Evolutionary conservation across 805 yeast species (phyloP).

Genomic region (Metschnikowia vanudenii): DNA sequence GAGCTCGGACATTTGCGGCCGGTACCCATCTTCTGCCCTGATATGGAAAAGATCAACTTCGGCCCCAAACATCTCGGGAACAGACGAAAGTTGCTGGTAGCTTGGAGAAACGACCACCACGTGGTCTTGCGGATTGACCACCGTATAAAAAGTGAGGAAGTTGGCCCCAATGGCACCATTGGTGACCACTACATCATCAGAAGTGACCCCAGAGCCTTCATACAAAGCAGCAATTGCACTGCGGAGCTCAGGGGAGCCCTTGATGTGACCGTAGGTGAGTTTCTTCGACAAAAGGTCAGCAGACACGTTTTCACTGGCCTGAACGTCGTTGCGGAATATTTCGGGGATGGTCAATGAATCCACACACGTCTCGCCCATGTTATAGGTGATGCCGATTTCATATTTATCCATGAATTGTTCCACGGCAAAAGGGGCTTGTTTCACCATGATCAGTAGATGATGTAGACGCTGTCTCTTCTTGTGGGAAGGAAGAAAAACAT

Average conservation of each 20-base stretch:
- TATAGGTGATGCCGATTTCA: constrained; percentile 40
- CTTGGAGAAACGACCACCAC: constrained; percentile 49
- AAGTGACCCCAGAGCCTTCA: constrained; percentile 21
- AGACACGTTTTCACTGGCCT: constrained; percentile 11
- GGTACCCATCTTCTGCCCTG: constrained; percentile 31
- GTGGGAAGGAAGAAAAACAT: no score
- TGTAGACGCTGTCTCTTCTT: no score
- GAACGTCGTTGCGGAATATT: constrained; percentile 21
- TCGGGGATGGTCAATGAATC: constrained; percentile 43
- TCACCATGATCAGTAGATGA: no score
- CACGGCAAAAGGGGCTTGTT: constrained; percentile 47
- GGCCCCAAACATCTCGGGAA: constrained; percentile 42
- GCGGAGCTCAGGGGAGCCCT: constrained; percentile 44
- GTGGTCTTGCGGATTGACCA: constrained; percentile 46
- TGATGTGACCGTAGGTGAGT: constrained; percentile 47
- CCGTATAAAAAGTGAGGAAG: constrained; percentile 43
- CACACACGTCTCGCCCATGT: constrained; percentile 55
- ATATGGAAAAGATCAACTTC: constrained; percentile 37
- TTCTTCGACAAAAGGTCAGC: constrained; percentile 18
- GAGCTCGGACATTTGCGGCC: constrained; percentile 37
- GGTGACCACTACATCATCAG: constrained; percentile 45
- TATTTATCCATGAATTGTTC: constrained; percentile 55
- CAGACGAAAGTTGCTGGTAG: constrained; percentile 49
- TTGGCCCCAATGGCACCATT: constrained; percentile 60
- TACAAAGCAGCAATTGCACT: constrained; percentile 36